A percentile compares a stretch with the other conserved stretches of the same genome.
Evolutionary conservation across 75 land plant genomes (phyloP).

Genomic region (Pinus taeda): DNA sequence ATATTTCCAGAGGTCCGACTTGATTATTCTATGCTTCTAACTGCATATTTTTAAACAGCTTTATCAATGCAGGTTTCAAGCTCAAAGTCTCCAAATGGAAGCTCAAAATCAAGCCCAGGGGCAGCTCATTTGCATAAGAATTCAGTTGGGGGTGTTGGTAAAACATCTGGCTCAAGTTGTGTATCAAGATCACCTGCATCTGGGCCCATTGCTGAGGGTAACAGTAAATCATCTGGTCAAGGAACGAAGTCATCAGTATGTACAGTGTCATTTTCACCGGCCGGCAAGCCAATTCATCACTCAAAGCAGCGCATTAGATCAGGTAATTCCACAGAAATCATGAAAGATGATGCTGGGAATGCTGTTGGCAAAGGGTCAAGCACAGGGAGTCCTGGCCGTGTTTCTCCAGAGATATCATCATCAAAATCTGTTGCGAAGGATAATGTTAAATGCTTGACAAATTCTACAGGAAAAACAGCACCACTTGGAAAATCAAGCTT

Average conservation of each 20-base stretch:
- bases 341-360: conserved; percentile 18
- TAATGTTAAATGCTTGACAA: conserved; percentile 16
- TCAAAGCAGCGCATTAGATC: conserved; percentile 20
- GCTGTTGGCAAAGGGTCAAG: conserved; percentile 18
- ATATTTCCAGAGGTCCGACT: background rate
- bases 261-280: conserved; percentile 9
- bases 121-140: conserved; percentile 18
- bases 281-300: conserved; percentile 1
- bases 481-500: conserved; percentile 13
- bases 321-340: background rate
- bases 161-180: conserved; percentile 12
- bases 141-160: conserved; percentile 20
- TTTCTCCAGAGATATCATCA: conserved; percentile 8
- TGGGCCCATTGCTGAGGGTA: conserved; percentile 7
- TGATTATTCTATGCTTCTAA: conserved; percentile 5
- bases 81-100: conserved; percentile 13
- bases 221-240: conserved; percentile 7
- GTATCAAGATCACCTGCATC: conserved; percentile 4
- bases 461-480: conserved; percentile 14
- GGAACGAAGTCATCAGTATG: background rate
- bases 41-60: conserved; percentile 3
- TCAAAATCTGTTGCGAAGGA: conserved; percentile 19
- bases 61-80: conserved; percentile 6
- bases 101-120: conserved; percentile 11
- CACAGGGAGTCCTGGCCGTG: background rate